Evolutionary conservation across 148 eudicot species (phyloP), one percentile per base, ranked within the genome.

Genomic region (Chenopodium formosanum): DNA sequence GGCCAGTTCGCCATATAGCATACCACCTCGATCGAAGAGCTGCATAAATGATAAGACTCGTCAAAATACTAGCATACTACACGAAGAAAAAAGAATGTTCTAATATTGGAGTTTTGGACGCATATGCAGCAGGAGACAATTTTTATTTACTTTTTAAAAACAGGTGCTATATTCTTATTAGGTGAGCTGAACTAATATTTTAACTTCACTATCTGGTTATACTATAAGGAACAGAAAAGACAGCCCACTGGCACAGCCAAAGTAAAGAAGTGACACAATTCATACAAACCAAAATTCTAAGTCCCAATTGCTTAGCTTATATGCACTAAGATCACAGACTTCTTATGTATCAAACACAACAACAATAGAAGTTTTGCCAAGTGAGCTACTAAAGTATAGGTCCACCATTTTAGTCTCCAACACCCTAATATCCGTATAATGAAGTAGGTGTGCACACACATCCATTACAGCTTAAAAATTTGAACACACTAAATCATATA

Each of bases 1-100:
- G 17, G 99, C 99, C 79, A 96, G 89, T 91, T 96, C 99, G 73
- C 97, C 99, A 32, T 96, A 96, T 29, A 96, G 80, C 78, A 90
- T 44, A 48, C 99, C 99, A 47, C 95, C 93, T 20, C 97, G 91
- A 82, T 94, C 97, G 81, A 89, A 92, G 52, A 96, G 88, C 99
- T 95, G 92, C 88, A 87, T 50, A 58, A 66, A 60, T 29, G 63
- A 7, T 29, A 68, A 13, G 80, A 16, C n/a, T 31, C 6, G 23
- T 84, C 22, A 84, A 46, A 14, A 23, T 10, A 1, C 44, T 0
- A 50, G 52, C 13, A 74, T 11, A 73, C 19, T 14, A 31, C 9
- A 13, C 13, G 12, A 74, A 12, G 27, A 74, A 47, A 13, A 48
- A 22, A 8, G 14, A 44, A 40, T 20, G 1, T 17, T 46, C 72